Base-by-base conservation (phyloP, 805 yeast species). In the Metschnikowia picachoensis region DNA sequence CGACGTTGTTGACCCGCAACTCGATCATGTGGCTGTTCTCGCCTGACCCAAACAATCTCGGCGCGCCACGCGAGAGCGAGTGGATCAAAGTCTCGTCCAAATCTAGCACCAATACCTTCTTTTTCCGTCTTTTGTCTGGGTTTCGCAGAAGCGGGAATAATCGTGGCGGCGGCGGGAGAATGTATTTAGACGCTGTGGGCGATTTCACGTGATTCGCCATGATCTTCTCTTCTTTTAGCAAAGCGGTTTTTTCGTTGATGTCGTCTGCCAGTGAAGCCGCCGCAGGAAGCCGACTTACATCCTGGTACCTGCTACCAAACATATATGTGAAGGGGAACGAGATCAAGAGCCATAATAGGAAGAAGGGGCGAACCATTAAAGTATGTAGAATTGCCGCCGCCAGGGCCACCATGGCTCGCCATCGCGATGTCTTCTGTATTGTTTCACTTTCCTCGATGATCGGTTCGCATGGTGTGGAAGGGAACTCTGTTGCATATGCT, bases 71-170 rank as follows among this genome's bases (percentile, higher is more conserved):
- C 5, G 95, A 82, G 46, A 90, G 74, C 1, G 98, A 90, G 62
- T 94, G 99, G 46, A 94, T 90, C 46, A 94, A 70, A 0, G 99
- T 94, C 60, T 94, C 99, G 65, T 92, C 99, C 29, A 94, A 76
- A 61, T 94, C 99, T 20, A 94, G 71, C 1, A 94, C 86, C 29
- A 94, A 73, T 0, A 89, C 84, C 59, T 89, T 90, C 53, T 74
- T 76, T 39, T 60, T 56, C 12, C 66, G 52, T 30, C 61, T 61
- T 35, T 56, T 57, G 13, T 66, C 66, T 2, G 77, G 76, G 56
- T 72, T 68, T 29, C 76, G 52, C 11, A 66, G 59, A 10, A 70
- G 58, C 14, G 77, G 77, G 50, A 66, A 67, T 34, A 72, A 59
- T 50, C 75, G 50, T 41, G 68, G 75, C 9, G 77, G 77, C 8